These are phyloP conservation scores for Cryptococcus wingfieldii DNA, from an alignment of 1,284 basidiomycete genomes.

Conservation along the genomic window DNA sequence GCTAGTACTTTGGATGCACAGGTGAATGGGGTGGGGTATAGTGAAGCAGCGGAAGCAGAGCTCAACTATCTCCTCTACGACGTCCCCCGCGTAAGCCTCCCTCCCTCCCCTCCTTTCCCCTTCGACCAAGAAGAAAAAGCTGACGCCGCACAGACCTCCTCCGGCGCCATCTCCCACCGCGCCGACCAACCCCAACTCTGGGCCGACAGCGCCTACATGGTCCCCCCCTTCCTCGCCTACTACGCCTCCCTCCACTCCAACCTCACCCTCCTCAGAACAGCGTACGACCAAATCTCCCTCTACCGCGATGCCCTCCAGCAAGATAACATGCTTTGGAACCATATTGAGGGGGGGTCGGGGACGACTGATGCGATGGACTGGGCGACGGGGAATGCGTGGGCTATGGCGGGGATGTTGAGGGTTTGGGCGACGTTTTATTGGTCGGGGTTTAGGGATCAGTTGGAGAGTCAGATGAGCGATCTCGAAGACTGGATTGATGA, in stretches of 20 bases:
- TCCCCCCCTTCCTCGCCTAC: constrained; percentile 82
- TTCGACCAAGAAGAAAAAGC: too few species aligned
- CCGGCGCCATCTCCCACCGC: constrained; percentile 76
- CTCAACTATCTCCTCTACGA: constrained; percentile 63
- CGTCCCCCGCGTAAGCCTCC: constrained; percentile 55
- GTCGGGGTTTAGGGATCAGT: constrained; percentile 33
- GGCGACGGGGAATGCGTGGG: constrained; percentile 55
- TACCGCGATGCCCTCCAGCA: constrained; percentile 59
- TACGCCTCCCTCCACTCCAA: constrained; percentile 72
- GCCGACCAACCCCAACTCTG: constrained; percentile 47
- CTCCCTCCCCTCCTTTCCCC: neutral
- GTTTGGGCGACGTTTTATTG: constrained; percentile 52
- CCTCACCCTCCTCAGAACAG: constrained; percentile 61
- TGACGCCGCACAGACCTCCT: constrained; percentile 51
- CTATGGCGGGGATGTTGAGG: constrained; percentile 52
- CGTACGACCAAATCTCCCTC: constrained; percentile 72
- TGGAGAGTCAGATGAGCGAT: constrained; percentile 46
- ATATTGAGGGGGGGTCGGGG: constrained; percentile 42
- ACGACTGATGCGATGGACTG: constrained; percentile 38
- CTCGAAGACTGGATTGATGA: constrained; percentile 51
- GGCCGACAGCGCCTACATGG: constrained; percentile 65
- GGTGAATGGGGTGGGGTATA: constrained; percentile 56
- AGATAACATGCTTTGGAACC: constrained; percentile 40
- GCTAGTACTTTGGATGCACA: constrained; percentile 23
- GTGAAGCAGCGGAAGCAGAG: constrained; percentile 64